phyloP scores from a whole-genome alignment of 345 rosid genomes.

The Ceriops tagal region DNA sequence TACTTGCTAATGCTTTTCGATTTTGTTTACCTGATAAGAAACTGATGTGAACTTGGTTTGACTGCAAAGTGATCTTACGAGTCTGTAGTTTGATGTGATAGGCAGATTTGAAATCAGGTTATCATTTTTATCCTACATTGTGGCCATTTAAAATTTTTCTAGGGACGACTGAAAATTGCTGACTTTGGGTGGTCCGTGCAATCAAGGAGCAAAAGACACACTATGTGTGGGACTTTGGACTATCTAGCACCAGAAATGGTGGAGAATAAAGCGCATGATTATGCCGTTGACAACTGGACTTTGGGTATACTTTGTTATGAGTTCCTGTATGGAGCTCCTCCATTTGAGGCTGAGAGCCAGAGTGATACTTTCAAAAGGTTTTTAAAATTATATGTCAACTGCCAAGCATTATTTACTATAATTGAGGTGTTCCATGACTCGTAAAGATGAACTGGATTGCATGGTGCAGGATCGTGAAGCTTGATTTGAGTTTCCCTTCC shows the following conservation, averaged over 20 bases:
- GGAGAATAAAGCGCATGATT: constrained; percentile 80
- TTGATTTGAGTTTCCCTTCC: constrained; percentile 77
- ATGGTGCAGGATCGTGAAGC: constrained; percentile 62
- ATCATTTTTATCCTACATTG: no score
- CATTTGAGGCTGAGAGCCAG: constrained; percentile 89
- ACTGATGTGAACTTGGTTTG: no score
- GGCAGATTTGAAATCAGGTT: no score
- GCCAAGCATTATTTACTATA: background rate
- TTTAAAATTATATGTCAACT: background rate
- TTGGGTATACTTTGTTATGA: constrained; percentile 87
- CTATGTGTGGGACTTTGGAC: constrained; percentile 97
- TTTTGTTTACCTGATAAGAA: no score
- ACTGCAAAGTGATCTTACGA: no score
- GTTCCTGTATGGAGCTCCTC: constrained; percentile 89
- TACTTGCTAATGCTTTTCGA: no score
- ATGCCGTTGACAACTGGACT: constrained; percentile 96
- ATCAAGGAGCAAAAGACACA: constrained; percentile 78
- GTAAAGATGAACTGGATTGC: constrained; percentile 1
- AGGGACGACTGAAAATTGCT: constrained; percentile 92
- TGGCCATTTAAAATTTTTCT: constrained; percentile 8
- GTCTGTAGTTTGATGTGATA: no score
- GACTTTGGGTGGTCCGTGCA: constrained; percentile 99
- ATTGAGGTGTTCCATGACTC: background rate
- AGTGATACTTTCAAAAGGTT: constrained; percentile 77
- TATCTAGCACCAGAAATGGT: constrained; percentile 98